A percentile compares a stretch with the other conserved stretches of the same genome.
Evolutionary conservation across 2,329 filamentous ascomycete species (phyloP).

Genomic region (Cordyceps tenuipes): DNA sequence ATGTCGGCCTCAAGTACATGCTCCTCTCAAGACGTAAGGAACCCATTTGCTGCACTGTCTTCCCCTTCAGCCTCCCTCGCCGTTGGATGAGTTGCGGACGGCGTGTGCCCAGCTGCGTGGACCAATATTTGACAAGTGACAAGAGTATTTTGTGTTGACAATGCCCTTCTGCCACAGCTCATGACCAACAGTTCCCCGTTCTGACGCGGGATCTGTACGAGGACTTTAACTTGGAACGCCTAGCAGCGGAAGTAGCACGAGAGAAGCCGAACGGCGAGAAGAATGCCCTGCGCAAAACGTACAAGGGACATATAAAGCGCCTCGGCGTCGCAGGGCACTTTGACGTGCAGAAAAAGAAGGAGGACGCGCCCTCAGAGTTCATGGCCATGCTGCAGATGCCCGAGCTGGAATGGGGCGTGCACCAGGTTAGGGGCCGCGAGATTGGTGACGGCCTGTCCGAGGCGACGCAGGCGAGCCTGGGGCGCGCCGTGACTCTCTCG

Average conservation of each 20-base stretch:
- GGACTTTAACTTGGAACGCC: constrained; percentile 45
- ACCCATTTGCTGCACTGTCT: constrained; percentile 29
- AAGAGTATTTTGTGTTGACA: constrained; percentile 15
- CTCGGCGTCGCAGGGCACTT: constrained; percentile 54
- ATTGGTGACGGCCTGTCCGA: constrained; percentile 45
- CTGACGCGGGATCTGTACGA: constrained; percentile 51
- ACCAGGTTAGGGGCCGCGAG: constrained; percentile 45
- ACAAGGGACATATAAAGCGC: constrained; percentile 60
- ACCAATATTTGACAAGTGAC: constrained; percentile 17
- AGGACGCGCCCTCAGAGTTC: constrained; percentile 43
- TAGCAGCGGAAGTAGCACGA: constrained; percentile 54
- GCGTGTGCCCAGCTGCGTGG: constrained; percentile 18
- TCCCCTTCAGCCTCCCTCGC: constrained; percentile 12
- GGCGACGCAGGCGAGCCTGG: constrained; percentile 34
- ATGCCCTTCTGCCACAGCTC: constrained; percentile 26
- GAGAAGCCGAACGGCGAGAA: constrained; percentile 58
- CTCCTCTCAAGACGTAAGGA: constrained; percentile 60
- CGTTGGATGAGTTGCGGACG: constrained; percentile 13
- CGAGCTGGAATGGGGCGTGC: constrained; percentile 49
- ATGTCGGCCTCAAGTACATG: constrained; percentile 60
- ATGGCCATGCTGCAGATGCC: constrained; percentile 42
- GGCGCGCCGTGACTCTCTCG: constrained; percentile 47
- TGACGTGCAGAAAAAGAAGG: constrained; percentile 47
- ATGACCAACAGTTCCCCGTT: constrained; percentile 39
- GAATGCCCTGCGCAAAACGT: constrained; percentile 58